phyloP scores from a whole-genome alignment of 2,329 filamentous ascomycete genomes.

The Fusarium sororula region DNA sequence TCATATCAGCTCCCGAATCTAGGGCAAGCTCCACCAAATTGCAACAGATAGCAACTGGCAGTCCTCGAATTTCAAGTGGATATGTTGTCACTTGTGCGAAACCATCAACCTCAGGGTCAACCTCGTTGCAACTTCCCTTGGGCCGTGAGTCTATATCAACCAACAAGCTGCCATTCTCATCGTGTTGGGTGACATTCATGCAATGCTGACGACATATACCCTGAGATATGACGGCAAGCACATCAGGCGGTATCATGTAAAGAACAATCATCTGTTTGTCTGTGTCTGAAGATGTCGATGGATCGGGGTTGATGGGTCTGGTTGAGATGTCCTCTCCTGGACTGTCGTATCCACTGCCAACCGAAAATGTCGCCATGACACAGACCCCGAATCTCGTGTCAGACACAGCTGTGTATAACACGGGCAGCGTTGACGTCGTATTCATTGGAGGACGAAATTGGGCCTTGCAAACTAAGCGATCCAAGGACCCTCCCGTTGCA shows the following conservation, averaged over 20 bases:
- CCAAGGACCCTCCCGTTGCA: slow-evolving; percentile 59
- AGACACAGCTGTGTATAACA: slow-evolving; percentile 64
- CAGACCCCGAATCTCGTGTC: slow-evolving; percentile 66
- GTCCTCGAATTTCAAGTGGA: slow-evolving; percentile 46
- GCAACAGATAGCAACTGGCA: slow-evolving; percentile 45
- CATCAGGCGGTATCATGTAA: slow-evolving; percentile 68
- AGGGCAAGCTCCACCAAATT: slow-evolving; percentile 47
- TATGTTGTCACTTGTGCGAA: slow-evolving; percentile 29
- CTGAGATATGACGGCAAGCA: slow-evolving; percentile 53
- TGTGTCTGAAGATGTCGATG: slow-evolving; percentile 4
- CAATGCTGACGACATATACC: slow-evolving; percentile 9
- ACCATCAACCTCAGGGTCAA: slow-evolving; percentile 30
- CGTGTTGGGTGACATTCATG: background rate
- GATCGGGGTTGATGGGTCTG: background rate
- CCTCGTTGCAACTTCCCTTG: slow-evolving; percentile 32
- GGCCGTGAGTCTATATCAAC: slow-evolving; percentile 32
- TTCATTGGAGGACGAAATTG: slow-evolving; percentile 54
- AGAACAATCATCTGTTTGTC: slow-evolving; percentile 59
- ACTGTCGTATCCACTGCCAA: slow-evolving; percentile 22
- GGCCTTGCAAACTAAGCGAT: slow-evolving; percentile 67
- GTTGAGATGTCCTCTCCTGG: background rate
- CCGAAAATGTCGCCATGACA: slow-evolving; percentile 64
- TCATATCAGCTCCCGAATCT: slow-evolving; percentile 46
- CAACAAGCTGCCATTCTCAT: slow-evolving; percentile 2
- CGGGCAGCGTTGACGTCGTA: slow-evolving; percentile 51